Evolutionary conservation across 768 basidiomycete genomes (phyloP).

Genomic region (Boletus reticuloceps): DNA sequence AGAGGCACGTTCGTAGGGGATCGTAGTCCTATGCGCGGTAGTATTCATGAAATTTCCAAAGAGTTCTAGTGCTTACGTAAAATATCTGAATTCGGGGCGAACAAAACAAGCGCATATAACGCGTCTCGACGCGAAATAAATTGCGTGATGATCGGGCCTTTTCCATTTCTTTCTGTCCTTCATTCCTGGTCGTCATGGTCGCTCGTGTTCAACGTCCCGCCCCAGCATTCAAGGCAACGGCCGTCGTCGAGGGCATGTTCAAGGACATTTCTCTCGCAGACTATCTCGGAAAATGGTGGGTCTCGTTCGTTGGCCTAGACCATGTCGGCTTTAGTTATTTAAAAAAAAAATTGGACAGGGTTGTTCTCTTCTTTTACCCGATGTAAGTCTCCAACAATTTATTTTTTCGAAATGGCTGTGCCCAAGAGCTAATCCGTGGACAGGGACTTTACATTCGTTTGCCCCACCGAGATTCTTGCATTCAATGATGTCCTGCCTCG

Average conservation of each 20-base stretch:
- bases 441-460: conserved; percentile 88
- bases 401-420: too few species aligned
- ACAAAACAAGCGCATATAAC: conserved; percentile 30
- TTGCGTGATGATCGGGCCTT: neutral
- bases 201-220: conserved; percentile 82
- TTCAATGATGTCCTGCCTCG: conserved; percentile 84
- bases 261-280: conserved; percentile 71
- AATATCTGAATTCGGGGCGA: neutral
- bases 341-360: conserved; percentile 45
- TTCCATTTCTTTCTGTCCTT: neutral
- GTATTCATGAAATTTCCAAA: too few species aligned
- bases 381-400: conserved; percentile 50
- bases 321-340: neutral
- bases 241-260: conserved; percentile 76
- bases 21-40: too few species aligned
- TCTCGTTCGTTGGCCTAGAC: neutral
- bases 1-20: too few species aligned
- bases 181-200: conserved; percentile 23
- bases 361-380: conserved; percentile 93
- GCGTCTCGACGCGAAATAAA: conserved; percentile 23
- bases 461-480: conserved; percentile 94
- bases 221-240: conserved; percentile 72
- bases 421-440: too few species aligned
- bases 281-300: conserved; percentile 79
- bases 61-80: too few species aligned